A percentile compares a stretch with the other conserved stretches of the same genome.
These are phyloP conservation scores for Botrytis hyacinthi DNA, from an alignment of 2,329 filamentous ascomycete genomes.

Conservation along the genomic window DNA sequence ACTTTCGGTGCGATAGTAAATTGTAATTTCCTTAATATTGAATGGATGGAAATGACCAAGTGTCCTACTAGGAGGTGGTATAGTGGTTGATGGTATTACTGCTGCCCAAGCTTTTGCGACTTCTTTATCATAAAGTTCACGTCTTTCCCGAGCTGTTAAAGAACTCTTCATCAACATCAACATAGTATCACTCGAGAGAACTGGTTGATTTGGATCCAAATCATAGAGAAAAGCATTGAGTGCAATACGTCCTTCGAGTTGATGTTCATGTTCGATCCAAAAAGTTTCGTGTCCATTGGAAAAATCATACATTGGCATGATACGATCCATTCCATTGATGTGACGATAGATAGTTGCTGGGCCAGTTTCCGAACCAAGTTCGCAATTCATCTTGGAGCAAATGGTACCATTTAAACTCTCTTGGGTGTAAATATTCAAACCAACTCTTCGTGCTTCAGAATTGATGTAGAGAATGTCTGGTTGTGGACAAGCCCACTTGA, in stretches of 20 bases:
- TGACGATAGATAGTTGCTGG: constrained; percentile 4
- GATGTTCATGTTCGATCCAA: neutral
- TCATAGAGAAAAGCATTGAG: constrained; percentile 10
- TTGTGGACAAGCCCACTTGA: neutral
- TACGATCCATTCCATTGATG: neutral
- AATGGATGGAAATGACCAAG: neutral
- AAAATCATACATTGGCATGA: constrained; percentile 2
- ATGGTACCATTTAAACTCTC: neutral
- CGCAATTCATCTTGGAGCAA: neutral
- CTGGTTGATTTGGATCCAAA: neutral
- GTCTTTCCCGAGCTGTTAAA: neutral
- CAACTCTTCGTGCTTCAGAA: neutral
- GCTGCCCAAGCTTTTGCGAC: neutral
- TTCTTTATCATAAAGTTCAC: neutral
- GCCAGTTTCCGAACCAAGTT: neutral
- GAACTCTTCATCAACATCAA: neutral
- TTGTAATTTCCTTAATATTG: neutral
- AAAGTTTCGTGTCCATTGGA: neutral
- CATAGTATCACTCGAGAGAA: neutral
- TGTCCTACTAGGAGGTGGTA: neutral
- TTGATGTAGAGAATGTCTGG: constrained; percentile 1
- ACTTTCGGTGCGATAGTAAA: neutral
- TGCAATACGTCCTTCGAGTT: neutral
- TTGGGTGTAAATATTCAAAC: neutral
- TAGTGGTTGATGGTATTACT: neutral